Evolutionary conservation across 2,329 filamentous ascomycete species (phyloP).

Genomic region (Dryadomyces quercus-mongolicae): DNA sequence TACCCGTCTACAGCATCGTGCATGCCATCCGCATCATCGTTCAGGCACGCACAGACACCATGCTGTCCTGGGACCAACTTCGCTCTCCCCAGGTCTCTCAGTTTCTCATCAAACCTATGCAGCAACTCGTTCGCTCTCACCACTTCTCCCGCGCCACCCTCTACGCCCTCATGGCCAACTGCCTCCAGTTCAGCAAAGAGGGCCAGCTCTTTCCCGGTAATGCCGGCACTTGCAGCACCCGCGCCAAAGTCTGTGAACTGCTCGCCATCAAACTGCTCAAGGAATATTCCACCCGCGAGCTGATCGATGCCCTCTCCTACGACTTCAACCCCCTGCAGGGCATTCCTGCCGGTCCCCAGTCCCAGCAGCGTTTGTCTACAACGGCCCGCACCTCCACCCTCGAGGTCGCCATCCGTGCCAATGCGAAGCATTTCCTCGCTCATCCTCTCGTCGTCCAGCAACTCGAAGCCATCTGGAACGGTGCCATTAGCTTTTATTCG

Average conservation of each 20-base stretch:
- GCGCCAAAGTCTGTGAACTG: slow-evolving; percentile 81
- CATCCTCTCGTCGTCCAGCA: slow-evolving; percentile 89
- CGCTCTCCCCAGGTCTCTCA: slow-evolving; percentile 93
- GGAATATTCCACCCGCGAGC: slow-evolving; percentile 77
- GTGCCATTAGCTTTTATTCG: slow-evolving; percentile 88
- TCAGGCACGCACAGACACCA: slow-evolving; percentile 77
- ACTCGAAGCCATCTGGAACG: slow-evolving; percentile 94
- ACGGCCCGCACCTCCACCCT: slow-evolving; percentile 76
- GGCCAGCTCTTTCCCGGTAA: slow-evolving; percentile 71
- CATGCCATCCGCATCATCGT: slow-evolving; percentile 82
- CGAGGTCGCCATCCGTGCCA: slow-evolving; percentile 78
- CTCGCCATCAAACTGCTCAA: slow-evolving; percentile 80
- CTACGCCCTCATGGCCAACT: slow-evolving; percentile 88
- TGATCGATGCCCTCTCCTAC: slow-evolving; percentile 90
- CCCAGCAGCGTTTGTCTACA: slow-evolving; percentile 31
- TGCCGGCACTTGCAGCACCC: slow-evolving; percentile 69
- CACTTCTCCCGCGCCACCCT: slow-evolving; percentile 80
- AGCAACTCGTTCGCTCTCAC: slow-evolving; percentile 70
- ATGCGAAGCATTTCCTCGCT: slow-evolving; percentile 83
- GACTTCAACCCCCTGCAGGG: slow-evolving; percentile 91
- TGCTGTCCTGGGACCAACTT: slow-evolving; percentile 86
- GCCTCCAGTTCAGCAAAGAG: slow-evolving; percentile 85
- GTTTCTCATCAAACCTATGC: slow-evolving; percentile 90
- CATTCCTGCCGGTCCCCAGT: slow-evolving; percentile 35
- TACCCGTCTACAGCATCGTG: slow-evolving; percentile 83